These are phyloP conservation scores for Lotus japonicus DNA, from an alignment of 306 rosid species.

Conservation along the genomic window DNA sequence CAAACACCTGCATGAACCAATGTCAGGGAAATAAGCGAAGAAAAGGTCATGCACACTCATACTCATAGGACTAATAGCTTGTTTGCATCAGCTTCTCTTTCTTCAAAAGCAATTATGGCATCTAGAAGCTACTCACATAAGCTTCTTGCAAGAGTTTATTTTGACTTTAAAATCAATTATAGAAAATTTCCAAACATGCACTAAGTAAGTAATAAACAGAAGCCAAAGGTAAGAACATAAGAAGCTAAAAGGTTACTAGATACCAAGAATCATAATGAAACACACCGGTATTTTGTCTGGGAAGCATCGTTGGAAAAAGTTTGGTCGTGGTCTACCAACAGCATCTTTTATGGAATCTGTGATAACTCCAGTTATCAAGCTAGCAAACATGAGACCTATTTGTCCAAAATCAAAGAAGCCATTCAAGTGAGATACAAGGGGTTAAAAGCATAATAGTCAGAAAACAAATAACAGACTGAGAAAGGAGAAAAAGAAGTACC, in stretches of 20 bases:
- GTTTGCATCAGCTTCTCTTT: too few relatives aligned
- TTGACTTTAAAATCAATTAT: too few relatives aligned
- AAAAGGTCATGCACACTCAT: not conserved
- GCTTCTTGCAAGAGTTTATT: too few relatives aligned
- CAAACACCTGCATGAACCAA: slow-evolving; percentile 25
- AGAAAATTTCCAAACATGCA: not conserved
- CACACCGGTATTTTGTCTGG: slow-evolving; percentile 38
- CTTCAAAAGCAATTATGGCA: too few relatives aligned
- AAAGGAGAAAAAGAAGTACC: slow-evolving; percentile 19
- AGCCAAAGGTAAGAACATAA: not conserved
- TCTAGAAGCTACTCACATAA: not conserved
- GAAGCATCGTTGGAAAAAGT: slow-evolving; percentile 46
- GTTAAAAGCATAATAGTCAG: not conserved
- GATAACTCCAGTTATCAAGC: slow-evolving; percentile 48
- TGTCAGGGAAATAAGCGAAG: not conserved
- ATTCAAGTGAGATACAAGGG: not conserved
- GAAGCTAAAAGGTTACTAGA: not conserved
- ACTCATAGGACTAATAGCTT: not conserved
- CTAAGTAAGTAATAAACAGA: not conserved
- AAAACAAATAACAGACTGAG: not conserved
- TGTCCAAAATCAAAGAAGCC: not conserved
- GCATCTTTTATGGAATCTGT: slow-evolving; percentile 49
- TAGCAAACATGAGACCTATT: slow-evolving; percentile 33
- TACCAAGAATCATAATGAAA: not conserved
- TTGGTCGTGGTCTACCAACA: slow-evolving; percentile 53